Evolutionary conservation across 2,329 filamentous ascomycete species (phyloP).

Genomic region (Ceratocystis alfenasii): DNA sequence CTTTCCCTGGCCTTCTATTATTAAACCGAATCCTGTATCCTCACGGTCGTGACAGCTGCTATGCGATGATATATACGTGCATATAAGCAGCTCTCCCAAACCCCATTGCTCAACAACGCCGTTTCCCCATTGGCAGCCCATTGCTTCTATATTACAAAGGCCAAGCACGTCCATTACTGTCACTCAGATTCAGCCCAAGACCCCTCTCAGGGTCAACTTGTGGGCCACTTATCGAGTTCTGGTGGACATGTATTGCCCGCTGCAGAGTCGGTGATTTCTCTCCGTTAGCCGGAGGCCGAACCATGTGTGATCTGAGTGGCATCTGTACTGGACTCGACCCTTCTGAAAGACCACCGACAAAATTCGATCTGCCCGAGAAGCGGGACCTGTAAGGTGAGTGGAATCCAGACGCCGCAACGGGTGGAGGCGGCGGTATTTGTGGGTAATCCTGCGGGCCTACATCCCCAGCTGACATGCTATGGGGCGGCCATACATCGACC

Average conservation of each 20-base stretch:
- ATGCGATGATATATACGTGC: neutral
- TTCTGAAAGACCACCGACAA: slow-evolving; percentile 13
- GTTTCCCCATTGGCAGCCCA: neutral
- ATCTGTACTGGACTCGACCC: slow-evolving; percentile 3
- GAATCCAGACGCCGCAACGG: slow-evolving; percentile 2
- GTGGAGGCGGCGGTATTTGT: neutral
- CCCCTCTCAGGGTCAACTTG: neutral
- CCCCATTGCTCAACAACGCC: neutral
- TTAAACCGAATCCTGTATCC: neutral
- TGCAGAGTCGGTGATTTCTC: slow-evolving; percentile 11
- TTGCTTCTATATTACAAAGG: neutral
- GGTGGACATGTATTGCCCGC: neutral
- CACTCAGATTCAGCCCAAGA: neutral
- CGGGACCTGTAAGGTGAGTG: slow-evolving; percentile 16
- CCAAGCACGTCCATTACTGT: neutral
- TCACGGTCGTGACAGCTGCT: neutral
- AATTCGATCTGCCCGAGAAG: slow-evolving; percentile 16
- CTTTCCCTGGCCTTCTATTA: neutral
- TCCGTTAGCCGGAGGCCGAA: neutral
- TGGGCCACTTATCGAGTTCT: neutral
- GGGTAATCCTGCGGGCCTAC: neutral
- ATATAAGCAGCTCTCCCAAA: neutral
- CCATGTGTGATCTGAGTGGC: slow-evolving; percentile 3
- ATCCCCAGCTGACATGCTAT: slow-evolving; percentile 1
- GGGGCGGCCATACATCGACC: slow-evolving; percentile 12